phyloP scores from a whole-genome alignment of 352 stramenopile genomes.

The Phytophthora kernoviae region DNA sequence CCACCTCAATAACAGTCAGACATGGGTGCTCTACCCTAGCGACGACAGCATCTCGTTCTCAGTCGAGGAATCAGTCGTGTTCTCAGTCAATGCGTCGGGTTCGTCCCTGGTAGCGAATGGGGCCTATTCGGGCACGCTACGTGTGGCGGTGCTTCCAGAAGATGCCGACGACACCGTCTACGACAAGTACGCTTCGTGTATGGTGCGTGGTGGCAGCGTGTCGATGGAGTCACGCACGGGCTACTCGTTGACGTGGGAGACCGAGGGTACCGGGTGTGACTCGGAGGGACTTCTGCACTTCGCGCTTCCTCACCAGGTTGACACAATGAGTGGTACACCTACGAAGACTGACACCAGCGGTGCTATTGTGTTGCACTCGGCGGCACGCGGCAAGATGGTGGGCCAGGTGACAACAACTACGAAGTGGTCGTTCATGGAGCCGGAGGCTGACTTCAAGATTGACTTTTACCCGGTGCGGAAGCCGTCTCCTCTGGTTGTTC shows the following conservation, averaged over 20 bases:
- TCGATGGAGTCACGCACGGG: conserved; percentile 59
- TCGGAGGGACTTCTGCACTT: conserved; percentile 56
- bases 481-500: conserved; percentile 20
- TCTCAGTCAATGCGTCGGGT: conserved; percentile 40
- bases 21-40: conserved; percentile 75
- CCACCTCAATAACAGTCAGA: conserved; percentile 69
- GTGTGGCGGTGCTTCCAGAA: conserved; percentile 58
- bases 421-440: conserved; percentile 48
- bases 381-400: conserved; percentile 48
- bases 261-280: conserved; percentile 42
- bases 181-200: conserved; percentile 60
- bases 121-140: conserved; percentile 55
- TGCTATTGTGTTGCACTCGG: conserved; percentile 46
- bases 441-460: conserved; percentile 42
- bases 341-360: conserved; percentile 14
- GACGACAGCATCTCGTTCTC: conserved; percentile 43
- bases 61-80: conserved; percentile 37
- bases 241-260: conserved; percentile 70
- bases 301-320: conserved; percentile 54
- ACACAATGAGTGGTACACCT: conserved; percentile 24
- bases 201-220: conserved; percentile 57
- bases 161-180: conserved; percentile 43
- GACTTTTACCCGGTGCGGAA: conserved; percentile 50
- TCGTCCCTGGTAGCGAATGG: conserved; percentile 48
- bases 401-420: conserved; percentile 28